Percentiles rank a stretch among this genome's conserved stretches.
phyloP scores from a whole-genome alignment of 352 stramenopile species.

The Pythium guiyangense region DNA sequence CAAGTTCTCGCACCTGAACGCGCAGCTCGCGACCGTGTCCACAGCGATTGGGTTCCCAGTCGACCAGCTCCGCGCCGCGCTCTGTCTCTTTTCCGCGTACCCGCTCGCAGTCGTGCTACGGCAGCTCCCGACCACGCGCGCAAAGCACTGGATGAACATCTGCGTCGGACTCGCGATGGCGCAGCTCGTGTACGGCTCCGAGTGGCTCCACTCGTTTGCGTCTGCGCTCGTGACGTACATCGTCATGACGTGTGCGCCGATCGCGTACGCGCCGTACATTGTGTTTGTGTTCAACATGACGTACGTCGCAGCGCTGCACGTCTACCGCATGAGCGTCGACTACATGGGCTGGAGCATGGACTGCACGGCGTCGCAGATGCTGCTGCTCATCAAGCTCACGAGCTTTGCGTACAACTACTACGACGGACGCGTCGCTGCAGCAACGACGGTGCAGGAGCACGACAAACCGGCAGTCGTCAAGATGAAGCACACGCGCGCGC shows the following conservation, averaged over 20 bases:
- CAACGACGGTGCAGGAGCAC: conserved; percentile 21
- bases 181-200: conserved; percentile 90
- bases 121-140: conserved; percentile 63
- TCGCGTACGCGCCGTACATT: conserved; percentile 57
- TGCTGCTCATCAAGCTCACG: conserved; percentile 97
- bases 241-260: conserved; percentile 43
- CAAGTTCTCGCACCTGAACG: conserved; percentile 43
- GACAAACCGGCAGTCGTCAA: conserved; percentile 27
- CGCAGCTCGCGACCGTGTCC: conserved; percentile 33
- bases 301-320: conserved; percentile 91
- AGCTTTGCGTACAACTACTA: conserved; percentile 97
- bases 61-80: conserved; percentile 76
- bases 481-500: conserved; percentile 20
- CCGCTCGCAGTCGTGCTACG: conserved; percentile 90
- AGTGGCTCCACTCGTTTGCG: conserved; percentile 95
- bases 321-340: conserved; percentile 95
- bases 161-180: conserved; percentile 90
- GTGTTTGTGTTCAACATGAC: conserved; percentile 92
- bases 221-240: conserved; percentile 89
- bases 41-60: conserved; percentile 29
- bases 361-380: conserved; percentile 87
- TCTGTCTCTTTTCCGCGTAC: conserved; percentile 92
- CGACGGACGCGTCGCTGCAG: conserved; percentile 69
- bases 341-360: conserved; percentile 92
- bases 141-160: conserved; percentile 92